These are phyloP conservation scores for Asterochloris erici DNA, from an alignment of 139 green algal species.

Conservation along the genomic window DNA sequence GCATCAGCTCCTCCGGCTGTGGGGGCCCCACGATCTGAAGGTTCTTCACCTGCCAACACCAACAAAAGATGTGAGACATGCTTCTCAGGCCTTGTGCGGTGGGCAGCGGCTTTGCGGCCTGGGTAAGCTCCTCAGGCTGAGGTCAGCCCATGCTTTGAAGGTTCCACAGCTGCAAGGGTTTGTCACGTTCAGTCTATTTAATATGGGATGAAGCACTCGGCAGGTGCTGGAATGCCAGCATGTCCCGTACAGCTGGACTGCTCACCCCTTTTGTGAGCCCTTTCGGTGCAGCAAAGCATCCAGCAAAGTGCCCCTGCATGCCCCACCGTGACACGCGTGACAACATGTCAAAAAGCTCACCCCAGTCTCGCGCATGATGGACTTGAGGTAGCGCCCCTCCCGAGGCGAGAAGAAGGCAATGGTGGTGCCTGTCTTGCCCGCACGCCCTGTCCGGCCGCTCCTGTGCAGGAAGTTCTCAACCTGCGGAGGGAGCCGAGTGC, in stretches of 20 bases:
- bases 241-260: no score
- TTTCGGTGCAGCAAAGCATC: not conserved
- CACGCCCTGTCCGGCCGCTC: constrained; percentile 67
- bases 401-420: constrained; percentile 83
- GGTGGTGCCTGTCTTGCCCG: constrained; percentile 62
- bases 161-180: no score
- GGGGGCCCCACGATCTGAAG: constrained; percentile 51
- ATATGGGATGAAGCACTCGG: no score
- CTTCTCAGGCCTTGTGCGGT: no score
- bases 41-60: constrained; percentile 24
- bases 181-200: no score
- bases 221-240: no score
- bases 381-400: constrained; percentile 54
- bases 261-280: not conserved
- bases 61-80: not conserved
- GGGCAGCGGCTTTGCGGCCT: no score
- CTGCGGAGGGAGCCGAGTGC: no score
- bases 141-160: no score
- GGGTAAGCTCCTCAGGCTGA: no score
- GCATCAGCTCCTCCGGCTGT: constrained; percentile 54
- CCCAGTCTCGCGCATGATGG: constrained; percentile 59
- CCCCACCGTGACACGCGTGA: no score
- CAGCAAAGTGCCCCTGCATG: no score
- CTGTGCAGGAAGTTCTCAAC: not conserved
- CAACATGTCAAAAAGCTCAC: not conserved